Evolutionary conservation across 495 filamentous ascomycete genomes (phyloP), one percentile per base, ranked within the genome.

Genomic region (Bryoglossum gracile): DNA sequence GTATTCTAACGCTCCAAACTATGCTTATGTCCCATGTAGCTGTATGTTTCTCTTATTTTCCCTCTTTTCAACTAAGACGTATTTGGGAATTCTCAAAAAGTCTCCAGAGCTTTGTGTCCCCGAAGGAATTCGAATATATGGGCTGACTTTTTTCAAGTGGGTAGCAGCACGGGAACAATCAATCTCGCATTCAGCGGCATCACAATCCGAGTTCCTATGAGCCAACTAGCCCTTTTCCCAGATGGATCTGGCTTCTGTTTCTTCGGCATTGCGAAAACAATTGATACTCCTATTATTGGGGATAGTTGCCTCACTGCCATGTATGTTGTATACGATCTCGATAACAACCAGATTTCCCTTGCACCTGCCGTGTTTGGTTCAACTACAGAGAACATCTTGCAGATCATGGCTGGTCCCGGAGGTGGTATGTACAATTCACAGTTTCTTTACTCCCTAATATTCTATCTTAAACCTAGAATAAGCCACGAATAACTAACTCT

Each of bases 321-420:
- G 1, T 97, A 95, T 58, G 85, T 95, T n/a, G 91, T 95, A 0
- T 95, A 92, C 60, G 90, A 96, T 54, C 71, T 97, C 4, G 73
- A 74, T 22, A 94, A 92, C 63, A 89, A 92, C 64, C 72, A 90
- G 64, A 84, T 96, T 46, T 84, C 74, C 4, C 64, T 95, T 32
- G 91, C 88, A 17, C 80, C 83, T 39, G 90, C 91, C 5, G 78
- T 84, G 32, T 95, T 94, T 66, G 86, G 94, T 58, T 64, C 78
- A 3, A 83, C 80, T 0, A 56, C 64, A 4, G 72, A 72, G 23
- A 71, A 78, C 33, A 67, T 94, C 45, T 53, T 73, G 13, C 88
- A 92, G 64, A 92, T 95, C 48, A 73, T 74, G 8, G 71, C 67
- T n/a, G 84, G 85, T 0, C 42, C 42, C 1, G 25, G 25, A 13